Base-by-base conservation (phyloP, 1,139 yeast species). In the Geotrichum aggregatum region DNA sequence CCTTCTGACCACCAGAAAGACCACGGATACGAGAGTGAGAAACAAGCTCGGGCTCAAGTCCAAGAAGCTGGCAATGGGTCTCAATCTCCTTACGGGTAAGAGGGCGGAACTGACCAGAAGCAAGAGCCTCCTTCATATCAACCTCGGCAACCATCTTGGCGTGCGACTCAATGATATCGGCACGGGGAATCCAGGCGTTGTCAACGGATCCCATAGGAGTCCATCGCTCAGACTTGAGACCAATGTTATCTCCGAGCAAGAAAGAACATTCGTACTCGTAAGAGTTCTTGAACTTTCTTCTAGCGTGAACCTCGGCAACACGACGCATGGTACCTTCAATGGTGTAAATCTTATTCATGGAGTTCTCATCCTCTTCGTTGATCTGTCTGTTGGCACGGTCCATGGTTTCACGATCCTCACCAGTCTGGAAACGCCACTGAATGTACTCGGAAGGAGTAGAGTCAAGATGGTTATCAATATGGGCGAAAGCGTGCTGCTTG, bases 341-440 rank as follows among this genome's bases (percentile, higher is more conserved):
- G 84, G 87, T 89, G 91, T 89, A 92, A 77, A 92, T 86, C 84
- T 91, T 92, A 91, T 91, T 89, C 98, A 92, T 92, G 73, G 95
- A 87, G 76, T 84, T 83, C 81, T 91, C 97, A 78, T 92, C 98
- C 68, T 81, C 79, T 79, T 92, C 98, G 73, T 87, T 89, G 74
- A 92, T 88, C 77, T 86, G 94, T 83, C 98, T 89, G 76, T 95
- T 88, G 74, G 98, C 98, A 82, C 98, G 88, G 82, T 92, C 98
- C 98, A 92, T 92, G 77, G 98, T 92, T 82, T 92, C 98, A 82
- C 98, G 88, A 78, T 92, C 98, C 82, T 92, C 98, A 88, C 98
- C 98, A 73, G 98, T 92, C 82, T 92, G 98, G 97, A 91, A 92
- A 84, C 98, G 91, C 98, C 98, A 92, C 82, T 92, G 98, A 67